phyloP scores from a whole-genome alignment of 2,329 filamentous ascomycete species.

The Sclerotiophoma versabilis region DNA sequence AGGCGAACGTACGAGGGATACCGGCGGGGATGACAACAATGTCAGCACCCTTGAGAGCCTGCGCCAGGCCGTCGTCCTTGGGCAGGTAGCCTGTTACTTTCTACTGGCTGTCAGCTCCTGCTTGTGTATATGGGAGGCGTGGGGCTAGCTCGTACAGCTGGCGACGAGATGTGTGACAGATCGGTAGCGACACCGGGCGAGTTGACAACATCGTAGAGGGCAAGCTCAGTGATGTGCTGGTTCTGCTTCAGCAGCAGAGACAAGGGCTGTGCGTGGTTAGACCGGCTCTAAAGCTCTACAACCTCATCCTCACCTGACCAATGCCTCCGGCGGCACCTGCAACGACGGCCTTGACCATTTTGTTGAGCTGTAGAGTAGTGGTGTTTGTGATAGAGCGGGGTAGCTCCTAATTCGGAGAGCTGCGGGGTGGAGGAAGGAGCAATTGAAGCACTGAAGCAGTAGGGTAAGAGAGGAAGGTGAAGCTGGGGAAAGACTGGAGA shows the following conservation, averaged over 20 bases:
- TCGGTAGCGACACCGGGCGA: constrained; percentile 95
- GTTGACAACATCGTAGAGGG: constrained; percentile 99
- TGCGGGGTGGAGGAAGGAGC: constrained; percentile 17
- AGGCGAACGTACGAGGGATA: constrained; percentile 78
- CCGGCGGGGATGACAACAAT: constrained; percentile 97
- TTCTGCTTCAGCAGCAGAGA: constrained; percentile 94
- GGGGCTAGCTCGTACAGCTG: constrained; percentile 66
- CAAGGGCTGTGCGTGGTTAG: constrained; percentile 70
- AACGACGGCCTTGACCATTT: constrained; percentile 63
- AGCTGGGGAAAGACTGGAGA: constrained; percentile 19
- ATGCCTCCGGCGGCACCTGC: constrained; percentile 98
- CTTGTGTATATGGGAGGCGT: constrained; percentile 11
- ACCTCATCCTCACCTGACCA: constrained; percentile 75
- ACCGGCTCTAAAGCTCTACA: constrained; percentile 5
- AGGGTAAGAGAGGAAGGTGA: constrained; percentile 6
- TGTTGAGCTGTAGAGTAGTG: constrained; percentile 32
- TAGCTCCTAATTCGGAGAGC: constrained; percentile 15
- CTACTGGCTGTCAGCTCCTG: constrained; percentile 48
- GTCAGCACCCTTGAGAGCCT: constrained; percentile 90
- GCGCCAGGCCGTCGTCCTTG: constrained; percentile 80
- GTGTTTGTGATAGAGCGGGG: constrained; percentile 25
- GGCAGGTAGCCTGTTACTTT: constrained; percentile 90
- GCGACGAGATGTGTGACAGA: constrained; percentile 94
- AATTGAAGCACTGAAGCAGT: constrained; percentile 27
- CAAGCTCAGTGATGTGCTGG: constrained; percentile 87